A percentile compares a stretch with the other conserved stretches of the same genome.
Conservation (phyloP, 75 land plant genomes). For the Sequoia sempervirens region DNA sequence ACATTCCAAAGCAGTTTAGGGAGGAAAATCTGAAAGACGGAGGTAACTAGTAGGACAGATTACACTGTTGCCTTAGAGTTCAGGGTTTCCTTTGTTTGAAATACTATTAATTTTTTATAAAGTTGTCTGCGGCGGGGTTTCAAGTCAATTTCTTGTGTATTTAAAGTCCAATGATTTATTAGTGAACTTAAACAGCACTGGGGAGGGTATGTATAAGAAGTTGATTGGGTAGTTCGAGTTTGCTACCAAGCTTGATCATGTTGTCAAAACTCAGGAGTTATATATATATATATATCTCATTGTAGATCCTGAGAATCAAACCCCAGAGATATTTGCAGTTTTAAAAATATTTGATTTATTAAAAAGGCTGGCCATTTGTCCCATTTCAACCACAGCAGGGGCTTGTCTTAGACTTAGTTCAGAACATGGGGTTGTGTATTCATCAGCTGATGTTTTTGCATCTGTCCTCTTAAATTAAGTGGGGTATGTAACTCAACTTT, state of each 20-base stretch:
- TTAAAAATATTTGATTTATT: neutral
- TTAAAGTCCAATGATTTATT: neutral
- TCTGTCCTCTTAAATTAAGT: neutral
- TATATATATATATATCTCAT: neutral
- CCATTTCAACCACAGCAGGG: neutral
- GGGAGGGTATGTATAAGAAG: neutral
- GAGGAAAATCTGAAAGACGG: slow-evolving; percentile 77
- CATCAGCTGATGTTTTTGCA: neutral
- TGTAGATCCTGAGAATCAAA: neutral
- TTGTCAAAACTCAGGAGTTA: neutral
- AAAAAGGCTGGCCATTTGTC: neutral
- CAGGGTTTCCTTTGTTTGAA: neutral
- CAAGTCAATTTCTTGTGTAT: neutral
- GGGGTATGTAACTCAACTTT: neutral
- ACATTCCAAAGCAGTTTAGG: slow-evolving; percentile 82
- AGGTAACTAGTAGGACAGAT: slow-evolving; percentile 20
- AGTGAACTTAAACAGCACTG: neutral
- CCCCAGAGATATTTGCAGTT: neutral
- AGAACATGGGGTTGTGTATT: neutral
- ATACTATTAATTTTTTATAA: neutral
- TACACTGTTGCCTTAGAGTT: neutral
- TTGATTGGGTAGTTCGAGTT: neutral
- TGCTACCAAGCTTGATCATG: neutral
- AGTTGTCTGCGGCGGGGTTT: neutral
- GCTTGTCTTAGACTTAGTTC: neutral